Percentiles rank a stretch among this genome's conserved stretches.
phyloP scores from a whole-genome alignment of 148 eudicot genomes.

The Spergularia bocconei region DNA sequence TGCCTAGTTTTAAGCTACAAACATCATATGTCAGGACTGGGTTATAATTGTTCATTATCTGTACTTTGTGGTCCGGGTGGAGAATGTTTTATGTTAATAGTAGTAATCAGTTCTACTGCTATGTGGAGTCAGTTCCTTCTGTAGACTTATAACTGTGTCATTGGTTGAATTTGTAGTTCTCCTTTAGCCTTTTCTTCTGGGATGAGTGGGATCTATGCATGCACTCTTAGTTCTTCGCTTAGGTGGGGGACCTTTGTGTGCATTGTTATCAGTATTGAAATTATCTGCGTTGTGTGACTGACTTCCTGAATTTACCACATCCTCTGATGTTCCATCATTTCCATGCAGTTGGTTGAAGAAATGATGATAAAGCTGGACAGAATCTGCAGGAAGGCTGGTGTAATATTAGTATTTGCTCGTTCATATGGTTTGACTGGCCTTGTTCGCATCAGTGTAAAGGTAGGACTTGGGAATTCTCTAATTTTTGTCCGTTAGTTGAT shows the following conservation, averaged over 20 bases:
- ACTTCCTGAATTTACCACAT: background rate
- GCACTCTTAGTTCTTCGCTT: background rate
- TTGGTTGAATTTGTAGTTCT: background rate
- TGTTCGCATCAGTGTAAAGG: constrained; percentile 93
- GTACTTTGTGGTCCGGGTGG: background rate
- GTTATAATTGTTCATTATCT: background rate
- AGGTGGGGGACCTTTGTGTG: background rate
- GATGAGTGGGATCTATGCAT: background rate
- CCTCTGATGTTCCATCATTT: background rate
- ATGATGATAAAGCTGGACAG: constrained; percentile 82
- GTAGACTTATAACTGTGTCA: background rate
- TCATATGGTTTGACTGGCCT: constrained; percentile 94
- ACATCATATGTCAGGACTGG: too few relatives aligned
- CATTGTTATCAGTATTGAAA: background rate
- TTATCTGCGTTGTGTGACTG: background rate
- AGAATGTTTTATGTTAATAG: background rate
- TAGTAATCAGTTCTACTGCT: background rate
- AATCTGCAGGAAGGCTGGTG: constrained; percentile 82
- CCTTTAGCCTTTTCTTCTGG: background rate
- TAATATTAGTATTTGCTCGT: constrained; percentile 72
- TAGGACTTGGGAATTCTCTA: constrained; percentile 17
- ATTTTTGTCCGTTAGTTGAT: background rate
- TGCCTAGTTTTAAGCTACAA: background rate
- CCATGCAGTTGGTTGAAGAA: constrained; percentile 72
- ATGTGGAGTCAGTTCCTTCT: background rate